Evolutionary conservation across 441 rosid genomes (phyloP).

Genomic region (Arabidopsis lyrata): DNA sequence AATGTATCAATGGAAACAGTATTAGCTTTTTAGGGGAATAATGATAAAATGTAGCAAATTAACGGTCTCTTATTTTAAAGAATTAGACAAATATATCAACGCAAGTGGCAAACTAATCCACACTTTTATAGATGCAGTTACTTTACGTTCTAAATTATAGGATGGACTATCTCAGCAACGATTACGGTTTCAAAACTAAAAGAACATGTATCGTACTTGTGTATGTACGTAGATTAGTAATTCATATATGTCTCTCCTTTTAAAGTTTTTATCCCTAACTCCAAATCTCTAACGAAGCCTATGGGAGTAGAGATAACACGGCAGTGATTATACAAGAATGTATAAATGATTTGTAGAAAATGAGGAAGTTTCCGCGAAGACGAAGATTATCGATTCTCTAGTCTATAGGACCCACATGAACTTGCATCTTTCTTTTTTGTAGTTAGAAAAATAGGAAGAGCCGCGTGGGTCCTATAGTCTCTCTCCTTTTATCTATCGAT

Average conservation of each 20-base stretch:
- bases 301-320: not conserved
- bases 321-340: not conserved
- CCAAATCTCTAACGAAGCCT: slow-evolving; percentile 1
- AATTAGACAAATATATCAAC: no score
- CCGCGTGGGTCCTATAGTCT: no score
- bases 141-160: not conserved
- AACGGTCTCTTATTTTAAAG: no score
- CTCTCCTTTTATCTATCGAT: no score
- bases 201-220: not conserved
- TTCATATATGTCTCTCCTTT: not conserved
- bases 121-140: not conserved
- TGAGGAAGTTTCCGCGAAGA: slow-evolving; percentile 28
- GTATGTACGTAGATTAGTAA: not conserved
- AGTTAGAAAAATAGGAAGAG: no score
- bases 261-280: not conserved
- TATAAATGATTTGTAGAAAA: not conserved
- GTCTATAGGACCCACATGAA: no score
- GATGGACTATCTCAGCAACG: not conserved
- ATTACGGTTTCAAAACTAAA: not conserved
- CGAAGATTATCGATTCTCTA: no score
- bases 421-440: no score
- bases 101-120: not conserved
- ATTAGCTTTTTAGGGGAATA: no score
- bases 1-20: no score
- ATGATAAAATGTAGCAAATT: no score